Conservation (phyloP, 805 yeast genomes). For the Danielozyma ontarioensis region DNA sequence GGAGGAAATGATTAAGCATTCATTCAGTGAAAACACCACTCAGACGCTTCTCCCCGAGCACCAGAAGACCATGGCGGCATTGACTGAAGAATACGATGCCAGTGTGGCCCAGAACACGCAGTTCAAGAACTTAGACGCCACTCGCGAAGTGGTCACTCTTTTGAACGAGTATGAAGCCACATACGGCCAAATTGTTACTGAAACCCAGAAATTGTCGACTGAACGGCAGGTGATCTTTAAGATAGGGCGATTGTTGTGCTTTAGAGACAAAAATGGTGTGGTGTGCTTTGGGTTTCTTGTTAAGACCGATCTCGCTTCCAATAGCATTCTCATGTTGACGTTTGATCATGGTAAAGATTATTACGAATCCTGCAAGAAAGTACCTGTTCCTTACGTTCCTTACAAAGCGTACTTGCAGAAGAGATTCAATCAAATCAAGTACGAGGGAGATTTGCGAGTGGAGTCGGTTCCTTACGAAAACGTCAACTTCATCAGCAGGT, state of each 20-base stretch:
- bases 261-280: constrained; percentile 40
- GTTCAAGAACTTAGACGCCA: constrained; percentile 33
- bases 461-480: constrained; percentile 35
- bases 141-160: constrained; percentile 41
- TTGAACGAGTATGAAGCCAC: constrained; percentile 42
- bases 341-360: constrained; percentile 40
- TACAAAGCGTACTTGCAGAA: constrained; percentile 23
- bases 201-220: constrained; percentile 42
- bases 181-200: constrained; percentile 43
- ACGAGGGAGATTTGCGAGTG: constrained; percentile 27
- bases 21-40: constrained; percentile 86
- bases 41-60: constrained; percentile 86
- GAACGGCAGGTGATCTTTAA: constrained; percentile 42
- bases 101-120: constrained; percentile 30
- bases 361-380: constrained; percentile 15
- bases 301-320: constrained; percentile 31
- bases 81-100: constrained; percentile 42
- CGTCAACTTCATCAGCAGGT: constrained; percentile 42
- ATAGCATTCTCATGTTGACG: constrained; percentile 34
- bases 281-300: constrained; percentile 51
- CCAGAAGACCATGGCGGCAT: constrained; percentile 54
- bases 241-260: constrained; percentile 56
- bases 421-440: constrained; percentile 32
- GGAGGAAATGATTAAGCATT: constrained; percentile 97
- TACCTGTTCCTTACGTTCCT: constrained; percentile 35